A percentile compares a stretch with the other conserved stretches of the same genome.
Evolutionary conservation across 2,329 filamentous ascomycete species (phyloP).

Genomic region (Massarina eburnea): DNA sequence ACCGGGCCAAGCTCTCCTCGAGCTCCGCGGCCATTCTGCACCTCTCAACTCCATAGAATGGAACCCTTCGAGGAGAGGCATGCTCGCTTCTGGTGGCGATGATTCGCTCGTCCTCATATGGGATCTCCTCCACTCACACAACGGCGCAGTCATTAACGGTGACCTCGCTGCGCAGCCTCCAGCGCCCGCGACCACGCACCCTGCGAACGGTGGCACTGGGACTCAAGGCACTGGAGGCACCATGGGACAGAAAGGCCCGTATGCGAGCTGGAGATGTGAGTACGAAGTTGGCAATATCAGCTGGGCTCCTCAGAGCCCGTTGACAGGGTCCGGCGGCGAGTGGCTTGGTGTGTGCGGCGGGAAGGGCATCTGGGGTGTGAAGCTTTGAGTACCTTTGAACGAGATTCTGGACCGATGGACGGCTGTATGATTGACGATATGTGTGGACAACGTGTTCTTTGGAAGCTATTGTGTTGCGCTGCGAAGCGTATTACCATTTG

Average conservation of each 20-base stretch:
- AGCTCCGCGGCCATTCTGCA: slow-evolving; percentile 85
- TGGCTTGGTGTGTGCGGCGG: slow-evolving; percentile 84
- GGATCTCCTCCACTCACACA: slow-evolving; percentile 78
- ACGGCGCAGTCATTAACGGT: slow-evolving; percentile 52
- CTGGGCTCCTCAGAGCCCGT: slow-evolving; percentile 73
- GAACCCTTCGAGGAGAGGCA: slow-evolving; percentile 83
- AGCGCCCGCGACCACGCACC: slow-evolving; percentile 25
- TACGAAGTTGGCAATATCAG: slow-evolving; percentile 84
- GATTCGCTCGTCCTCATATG: slow-evolving; percentile 90
- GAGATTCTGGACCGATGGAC: background rate
- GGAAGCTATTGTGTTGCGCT: background rate
- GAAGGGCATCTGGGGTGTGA: slow-evolving; percentile 78
- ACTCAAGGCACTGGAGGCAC: slow-evolving; percentile 38
- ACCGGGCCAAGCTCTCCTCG: slow-evolving; percentile 90
- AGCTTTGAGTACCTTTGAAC: slow-evolving; percentile 52
- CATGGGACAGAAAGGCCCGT: slow-evolving; percentile 63
- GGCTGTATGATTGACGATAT: slow-evolving; percentile 2
- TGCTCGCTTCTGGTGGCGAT: slow-evolving; percentile 87
- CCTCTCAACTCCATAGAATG: slow-evolving; percentile 93
- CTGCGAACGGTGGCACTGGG: slow-evolving; percentile 31
- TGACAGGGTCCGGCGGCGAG: slow-evolving; percentile 71
- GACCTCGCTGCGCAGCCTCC: slow-evolving; percentile 35
- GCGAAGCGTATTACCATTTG: background rate
- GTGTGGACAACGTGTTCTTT: background rate
- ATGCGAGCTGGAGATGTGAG: slow-evolving; percentile 80